phyloP scores from a whole-genome alignment of 176 grass and related monocot species.

The Eragrostis nindensis region DNA sequence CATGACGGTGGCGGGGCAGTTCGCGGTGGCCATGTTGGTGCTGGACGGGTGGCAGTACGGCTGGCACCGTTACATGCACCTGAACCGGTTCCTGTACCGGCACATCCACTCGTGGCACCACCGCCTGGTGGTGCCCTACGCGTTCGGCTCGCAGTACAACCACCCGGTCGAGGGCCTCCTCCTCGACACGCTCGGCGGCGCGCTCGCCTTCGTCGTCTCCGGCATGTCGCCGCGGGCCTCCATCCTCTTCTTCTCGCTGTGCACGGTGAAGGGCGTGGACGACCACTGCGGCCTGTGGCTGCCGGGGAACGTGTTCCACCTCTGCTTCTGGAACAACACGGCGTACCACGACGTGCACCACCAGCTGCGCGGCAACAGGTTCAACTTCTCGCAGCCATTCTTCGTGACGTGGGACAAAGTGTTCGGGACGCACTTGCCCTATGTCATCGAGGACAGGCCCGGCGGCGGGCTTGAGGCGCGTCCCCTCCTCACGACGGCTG shows the following conservation, averaged over 20 bases:
- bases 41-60: constrained; percentile 63
- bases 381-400: constrained; percentile 65
- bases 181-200: constrained; percentile 51
- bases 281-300: constrained; percentile 57
- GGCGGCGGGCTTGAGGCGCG: too few relatives aligned
- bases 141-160: constrained; percentile 65
- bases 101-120: constrained; percentile 76
- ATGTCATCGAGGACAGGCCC: too few relatives aligned
- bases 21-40: constrained; percentile 56
- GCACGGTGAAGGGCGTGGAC: constrained; percentile 61
- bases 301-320: constrained; percentile 55
- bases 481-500: too few relatives aligned
- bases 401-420: constrained; percentile 58
- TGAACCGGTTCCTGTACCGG: constrained; percentile 46
- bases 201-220: constrained; percentile 43
- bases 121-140: constrained; percentile 56
- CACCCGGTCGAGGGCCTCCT: constrained; percentile 62
- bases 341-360: constrained; percentile 69
- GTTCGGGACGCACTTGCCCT: constrained; percentile 37
- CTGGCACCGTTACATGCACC: constrained; percentile 34
- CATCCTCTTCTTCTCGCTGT: constrained; percentile 45
- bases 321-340: constrained; percentile 50
- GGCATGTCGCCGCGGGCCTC: constrained; percentile 26
- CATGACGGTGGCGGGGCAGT: constrained; percentile 32
- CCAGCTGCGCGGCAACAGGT: constrained; percentile 45